Conservation (phyloP, 495 filamentous ascomycete genomes). For the Xylaria curta region DNA sequence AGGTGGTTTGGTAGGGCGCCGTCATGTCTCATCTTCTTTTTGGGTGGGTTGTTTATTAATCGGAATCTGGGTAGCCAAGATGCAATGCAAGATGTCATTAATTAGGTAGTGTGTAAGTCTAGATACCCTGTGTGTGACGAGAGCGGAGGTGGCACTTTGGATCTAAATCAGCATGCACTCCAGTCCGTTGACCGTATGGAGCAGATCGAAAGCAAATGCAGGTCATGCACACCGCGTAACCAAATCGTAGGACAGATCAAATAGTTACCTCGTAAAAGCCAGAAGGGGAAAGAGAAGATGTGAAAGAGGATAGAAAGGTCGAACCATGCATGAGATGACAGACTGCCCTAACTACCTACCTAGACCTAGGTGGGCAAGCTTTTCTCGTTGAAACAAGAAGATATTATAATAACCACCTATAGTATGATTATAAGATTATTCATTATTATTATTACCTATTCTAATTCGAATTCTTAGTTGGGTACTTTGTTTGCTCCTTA, state of each 20-base stretch:
- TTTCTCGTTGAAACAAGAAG: constrained; percentile 5
- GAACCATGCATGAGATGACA: constrained; percentile 5
- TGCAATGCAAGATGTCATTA: constrained; percentile 18
- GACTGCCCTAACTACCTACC: background rate
- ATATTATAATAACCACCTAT: background rate
- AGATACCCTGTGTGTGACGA: background rate
- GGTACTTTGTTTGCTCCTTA: constrained; percentile 15
- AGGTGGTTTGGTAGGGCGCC: constrained; percentile 1
- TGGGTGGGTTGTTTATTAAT: constrained; percentile 11
- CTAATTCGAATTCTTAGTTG: background rate
- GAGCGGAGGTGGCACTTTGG: background rate
- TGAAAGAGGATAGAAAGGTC: background rate
- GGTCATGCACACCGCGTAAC: background rate
- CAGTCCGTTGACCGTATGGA: background rate
- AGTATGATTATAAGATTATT: constrained; percentile 13
- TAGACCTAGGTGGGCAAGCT: background rate
- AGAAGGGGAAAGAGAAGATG: background rate
- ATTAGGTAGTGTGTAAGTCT: background rate
- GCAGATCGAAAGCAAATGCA: constrained; percentile 1
- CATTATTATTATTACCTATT: background rate
- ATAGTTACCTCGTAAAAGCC: background rate
- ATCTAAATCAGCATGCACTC: background rate
- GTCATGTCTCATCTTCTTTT: constrained; percentile 14
- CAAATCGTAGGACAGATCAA: background rate
- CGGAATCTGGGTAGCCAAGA: constrained; percentile 13